Evolutionary conservation across 345 rosid species (phyloP), one percentile per base, ranked within the genome.

Genomic region (Camelina hispida): DNA sequence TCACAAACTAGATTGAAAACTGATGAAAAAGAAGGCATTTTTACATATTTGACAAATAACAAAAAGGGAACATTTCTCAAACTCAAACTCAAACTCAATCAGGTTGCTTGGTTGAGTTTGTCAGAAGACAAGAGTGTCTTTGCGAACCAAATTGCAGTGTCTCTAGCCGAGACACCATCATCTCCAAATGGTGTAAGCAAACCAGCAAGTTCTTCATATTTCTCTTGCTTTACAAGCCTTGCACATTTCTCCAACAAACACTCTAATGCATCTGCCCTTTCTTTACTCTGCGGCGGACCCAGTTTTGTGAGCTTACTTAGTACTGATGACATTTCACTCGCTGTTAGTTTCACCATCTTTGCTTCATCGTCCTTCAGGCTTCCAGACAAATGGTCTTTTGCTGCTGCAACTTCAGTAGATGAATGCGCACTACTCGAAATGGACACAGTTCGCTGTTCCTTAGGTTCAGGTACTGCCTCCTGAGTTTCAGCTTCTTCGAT

Each of bases 71-170:
- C 0, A 9, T 55, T 44, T 73, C 52, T 66, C 52, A 47, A 55
- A 15, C 66, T 56, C 52, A 47, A 55, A 15, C 66, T 56, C 51
- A 35, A 54, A 10, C 18, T 58, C 34, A 62, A 70, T 84, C 75
- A 87, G 74, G 80, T 82, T 68, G 83, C 89, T 53, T 79, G 88
- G 52, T 83, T 81, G 61, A 86, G 70, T 60, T 95, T 95, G 12
- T 90, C 89, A n/a, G 85, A 83, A 70, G 98, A 82, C 85, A 95
- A 76, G 63, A 95, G 97, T 81, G 90, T 88, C 81, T 87, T 92
- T 17, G 97, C 91, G 69, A 95, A 84, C 97, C 94, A 95, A 65
- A 95, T 95, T 22, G 99, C 99, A 17, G 99, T 95, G 79, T 95
- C 99, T 71, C 97, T 90, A 0, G 99, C 93, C 4, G 99, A 95